A percentile compares a stretch with the other conserved stretches of the same genome.
Conservation (phyloP, 371 early-diverging fungal genomes). For the Umbelopsis sp. region DNA sequence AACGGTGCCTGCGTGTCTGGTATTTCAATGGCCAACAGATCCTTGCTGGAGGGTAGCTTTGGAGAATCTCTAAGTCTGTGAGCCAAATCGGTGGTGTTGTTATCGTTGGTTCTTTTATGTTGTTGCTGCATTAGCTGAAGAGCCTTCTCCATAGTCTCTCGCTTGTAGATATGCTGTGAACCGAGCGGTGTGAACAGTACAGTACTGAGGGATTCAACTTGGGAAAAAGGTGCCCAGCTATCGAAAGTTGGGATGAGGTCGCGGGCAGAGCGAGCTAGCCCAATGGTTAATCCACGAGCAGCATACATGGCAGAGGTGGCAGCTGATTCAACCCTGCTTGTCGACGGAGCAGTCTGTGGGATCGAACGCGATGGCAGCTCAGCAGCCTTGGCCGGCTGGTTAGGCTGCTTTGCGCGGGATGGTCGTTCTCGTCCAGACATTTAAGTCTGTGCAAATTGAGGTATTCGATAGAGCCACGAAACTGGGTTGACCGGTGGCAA, state of each 20-base stretch:
- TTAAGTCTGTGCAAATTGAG: neutral
- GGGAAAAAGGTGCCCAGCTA: constrained; percentile 41
- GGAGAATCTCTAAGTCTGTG: neutral
- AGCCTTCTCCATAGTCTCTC: constrained; percentile 50
- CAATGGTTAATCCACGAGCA: constrained; percentile 38
- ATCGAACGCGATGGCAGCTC: neutral
- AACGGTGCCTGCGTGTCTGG: constrained; percentile 60
- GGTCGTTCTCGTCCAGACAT: constrained; percentile 19
- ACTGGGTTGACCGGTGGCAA: neutral
- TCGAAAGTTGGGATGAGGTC: constrained; percentile 37
- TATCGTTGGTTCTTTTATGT: constrained; percentile 27
- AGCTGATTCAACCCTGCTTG: constrained; percentile 1
- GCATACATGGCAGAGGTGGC: constrained; percentile 16
- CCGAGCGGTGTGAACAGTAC: constrained; percentile 56
- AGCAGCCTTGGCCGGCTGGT: neutral
- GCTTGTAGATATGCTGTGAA: constrained; percentile 49
- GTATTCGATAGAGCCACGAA: neutral
- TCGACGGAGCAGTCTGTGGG: neutral
- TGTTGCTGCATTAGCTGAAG: constrained; percentile 51
- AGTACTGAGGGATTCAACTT: constrained; percentile 48
- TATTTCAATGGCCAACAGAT: constrained; percentile 57
- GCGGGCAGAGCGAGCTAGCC: constrained; percentile 38
- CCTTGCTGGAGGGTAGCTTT: constrained; percentile 41
- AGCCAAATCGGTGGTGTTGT: constrained; percentile 20
- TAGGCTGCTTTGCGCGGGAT: constrained; percentile 7